A percentile compares a stretch with the other conserved stretches of the same genome.
Conservation (phyloP, 768 basidiomycete genomes). For the Steccherinum ochraceum region DNA sequence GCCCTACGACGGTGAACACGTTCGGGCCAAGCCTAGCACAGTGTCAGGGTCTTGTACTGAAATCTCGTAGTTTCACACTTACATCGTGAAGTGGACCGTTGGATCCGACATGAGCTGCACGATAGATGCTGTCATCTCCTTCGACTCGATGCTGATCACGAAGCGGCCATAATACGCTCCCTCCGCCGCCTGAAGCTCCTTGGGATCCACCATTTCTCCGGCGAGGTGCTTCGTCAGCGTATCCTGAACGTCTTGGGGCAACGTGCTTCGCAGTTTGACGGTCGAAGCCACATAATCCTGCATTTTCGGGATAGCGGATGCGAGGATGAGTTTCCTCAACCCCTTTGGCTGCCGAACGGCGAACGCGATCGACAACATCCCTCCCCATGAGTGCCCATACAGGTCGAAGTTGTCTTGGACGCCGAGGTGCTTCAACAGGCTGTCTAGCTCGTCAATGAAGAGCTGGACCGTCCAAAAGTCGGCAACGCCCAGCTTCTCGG, state of each 20-base stretch:
- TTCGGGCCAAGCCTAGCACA: slow-evolving; percentile 21
- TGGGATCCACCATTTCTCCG: slow-evolving; percentile 33
- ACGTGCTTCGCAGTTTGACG: slow-evolving; percentile 22
- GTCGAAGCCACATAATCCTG: slow-evolving; percentile 31
- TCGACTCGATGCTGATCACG: background rate
- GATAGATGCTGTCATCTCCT: background rate
- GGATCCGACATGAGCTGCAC: slow-evolving; percentile 32
- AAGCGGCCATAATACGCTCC: background rate
- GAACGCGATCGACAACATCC: slow-evolving; percentile 40
- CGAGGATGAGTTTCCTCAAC: slow-evolving; percentile 36
- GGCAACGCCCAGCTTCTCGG: slow-evolving; percentile 22
- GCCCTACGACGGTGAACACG: slow-evolving; percentile 33
- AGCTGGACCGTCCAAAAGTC: slow-evolving; percentile 41
- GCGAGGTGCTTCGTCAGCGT: slow-evolving; percentile 32
- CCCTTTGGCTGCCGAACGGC: slow-evolving; percentile 37
- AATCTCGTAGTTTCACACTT: slow-evolving; percentile 9
- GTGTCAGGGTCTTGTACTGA: background rate
- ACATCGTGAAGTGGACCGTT: slow-evolving; percentile 46
- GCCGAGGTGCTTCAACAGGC: slow-evolving; percentile 35
- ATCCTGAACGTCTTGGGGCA: slow-evolving; percentile 33
- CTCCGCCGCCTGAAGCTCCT: slow-evolving; percentile 40
- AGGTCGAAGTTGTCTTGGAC: slow-evolving; percentile 36
- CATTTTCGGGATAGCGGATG: slow-evolving; percentile 37
- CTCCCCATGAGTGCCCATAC: slow-evolving; percentile 55
- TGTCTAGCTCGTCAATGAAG: slow-evolving; percentile 49